Evolutionary conservation across 1,139 yeast species (phyloP).

Genomic region (Taphrina populina): DNA sequence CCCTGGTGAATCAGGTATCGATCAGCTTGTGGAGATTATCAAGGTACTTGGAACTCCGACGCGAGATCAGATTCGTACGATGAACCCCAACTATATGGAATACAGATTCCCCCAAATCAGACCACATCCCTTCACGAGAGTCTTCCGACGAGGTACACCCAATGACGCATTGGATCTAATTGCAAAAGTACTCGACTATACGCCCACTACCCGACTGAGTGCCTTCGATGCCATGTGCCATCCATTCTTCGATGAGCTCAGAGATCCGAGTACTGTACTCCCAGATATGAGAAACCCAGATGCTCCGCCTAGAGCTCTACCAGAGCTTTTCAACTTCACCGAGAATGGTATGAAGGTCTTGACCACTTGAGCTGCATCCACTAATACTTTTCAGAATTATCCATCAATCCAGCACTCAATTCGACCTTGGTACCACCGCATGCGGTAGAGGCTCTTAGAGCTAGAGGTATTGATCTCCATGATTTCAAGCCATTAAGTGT

Average conservation of each 20-base stretch:
- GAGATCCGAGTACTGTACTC: slow-evolving; percentile 55
- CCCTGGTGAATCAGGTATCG: slow-evolving; percentile 97
- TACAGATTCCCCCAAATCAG: slow-evolving; percentile 95
- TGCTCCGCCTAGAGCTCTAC: slow-evolving; percentile 46
- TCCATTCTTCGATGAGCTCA: slow-evolving; percentile 74
- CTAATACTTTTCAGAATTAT: slow-evolving; percentile 43
- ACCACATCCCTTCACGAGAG: slow-evolving; percentile 84
- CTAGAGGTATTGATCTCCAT: slow-evolving; percentile 46
- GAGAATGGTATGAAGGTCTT: slow-evolving; percentile 37
- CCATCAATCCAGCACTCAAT: slow-evolving; percentile 49
- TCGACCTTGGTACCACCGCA: slow-evolving; percentile 47
- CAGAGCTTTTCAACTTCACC: slow-evolving; percentile 49
- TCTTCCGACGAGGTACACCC: slow-evolving; percentile 64
- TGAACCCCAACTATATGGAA: slow-evolving; percentile 98
- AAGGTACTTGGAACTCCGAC: slow-evolving; percentile 95
- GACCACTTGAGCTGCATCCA: background rate
- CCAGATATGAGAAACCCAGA: slow-evolving; percentile 52
- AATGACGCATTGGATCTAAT: slow-evolving; percentile 64
- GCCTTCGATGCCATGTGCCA: slow-evolving; percentile 69
- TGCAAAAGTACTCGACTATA: slow-evolving; percentile 64
- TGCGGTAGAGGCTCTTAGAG: slow-evolving; percentile 44
- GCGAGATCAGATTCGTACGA: slow-evolving; percentile 83
- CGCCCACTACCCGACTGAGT: slow-evolving; percentile 68
- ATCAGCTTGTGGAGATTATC: slow-evolving; percentile 93
- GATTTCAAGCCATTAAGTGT: slow-evolving; percentile 46